Base-by-base conservation (phyloP, 2,329 filamentous ascomycete species). In the Stenocarpella maydis region DNA sequence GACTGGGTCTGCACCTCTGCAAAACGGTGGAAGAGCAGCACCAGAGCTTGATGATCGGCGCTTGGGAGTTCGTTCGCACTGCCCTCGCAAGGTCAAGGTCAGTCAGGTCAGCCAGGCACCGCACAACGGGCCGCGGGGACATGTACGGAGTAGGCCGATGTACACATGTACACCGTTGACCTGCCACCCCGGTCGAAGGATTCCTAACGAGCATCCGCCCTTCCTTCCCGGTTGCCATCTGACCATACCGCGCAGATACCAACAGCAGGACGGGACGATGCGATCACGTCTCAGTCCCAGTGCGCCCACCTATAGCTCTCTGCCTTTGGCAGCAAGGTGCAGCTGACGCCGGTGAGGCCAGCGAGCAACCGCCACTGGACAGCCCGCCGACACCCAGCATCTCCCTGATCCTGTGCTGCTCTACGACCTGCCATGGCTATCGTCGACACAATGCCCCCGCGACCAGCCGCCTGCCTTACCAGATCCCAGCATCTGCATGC, bases 161-260 rank as follows among this genome's bases (percentile, higher is more conserved):
- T 47, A 55, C 63, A 43, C 49, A 37, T 43, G 34, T 47, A 61
- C 26, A 34, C n/a, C 41, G 28, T 31, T 65, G 50, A 45, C 24
- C 15, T 37, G 47, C 21, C 21, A 49, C 52, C 66, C 66, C 53
- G 52, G 66, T 55, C 66, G 69, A 71, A 71, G 69, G 69, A 71
- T 71, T 61, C 37, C 45, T 55, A 67, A 67, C 52, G 37, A 67
- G 65, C 65, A 67, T 63, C 60, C 52, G 28, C 31, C 41, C 52
- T 65, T 47, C 52, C 49, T 60, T 34, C 58, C 45, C 45, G 49
- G 12, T 66, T 52, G 50, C 34, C 70, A 53, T 53, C 54, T 66
- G 58, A 49, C 37, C 55, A 58, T 63, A 52, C n/a, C 54, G 34
- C 41, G n/a, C 60, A 49, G 67, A 37, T 37, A 49, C 24, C 54